Evolutionary conservation across 108 stramenopile species (phyloP), one percentile per base, ranked within the genome.

Genomic region (Skeletonema marinoi): DNA sequence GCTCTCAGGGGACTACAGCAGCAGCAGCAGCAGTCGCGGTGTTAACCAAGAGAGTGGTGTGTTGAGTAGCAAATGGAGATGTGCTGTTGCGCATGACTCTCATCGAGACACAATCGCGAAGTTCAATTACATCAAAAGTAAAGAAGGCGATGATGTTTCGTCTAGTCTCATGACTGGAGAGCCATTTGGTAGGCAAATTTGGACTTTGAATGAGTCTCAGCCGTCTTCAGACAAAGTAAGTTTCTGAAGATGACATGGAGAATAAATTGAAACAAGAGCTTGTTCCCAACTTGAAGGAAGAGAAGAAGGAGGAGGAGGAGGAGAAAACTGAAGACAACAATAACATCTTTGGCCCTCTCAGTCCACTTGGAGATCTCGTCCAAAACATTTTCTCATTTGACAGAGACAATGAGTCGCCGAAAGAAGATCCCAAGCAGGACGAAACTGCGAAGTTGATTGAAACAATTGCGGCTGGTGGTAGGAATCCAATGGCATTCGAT

Each of bases 141-240:
- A 29, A 35, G 35, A 19, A 3, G 66, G 60, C 3, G 35, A 16
- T 60, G 75, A 54, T 75, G 66, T 42, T 14, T 73, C 36, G 16
- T 65, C 33, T 19, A 63, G 74, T 5, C 48, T 14, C 10, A 67
- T 95, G 75, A 89, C 91, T 8, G 93, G 93, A 65, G 93, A 95
- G 77, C 87, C 91, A 29, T 77, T 82, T 65, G 93, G 93, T 25
- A 79, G 93, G 44, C 90, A 95, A 74, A 80, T 89, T 16, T 95
- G 93, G 93, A 89, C 81, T 44, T 33, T 63, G 58, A 10, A 51
- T 21, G 50, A 60, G n/a, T n/a, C 48, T 10, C 80, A 75, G 70
- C 65, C 63, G 35, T 16, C 50, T 29, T 1, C 3, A 14, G 59
- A 33, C 10, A 16, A 63, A 17, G 48, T n/a, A 42, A 19, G 80